phyloP scores from a whole-genome alignment of 73 alveolate genomes.

The Urostyla sp. region DNA sequence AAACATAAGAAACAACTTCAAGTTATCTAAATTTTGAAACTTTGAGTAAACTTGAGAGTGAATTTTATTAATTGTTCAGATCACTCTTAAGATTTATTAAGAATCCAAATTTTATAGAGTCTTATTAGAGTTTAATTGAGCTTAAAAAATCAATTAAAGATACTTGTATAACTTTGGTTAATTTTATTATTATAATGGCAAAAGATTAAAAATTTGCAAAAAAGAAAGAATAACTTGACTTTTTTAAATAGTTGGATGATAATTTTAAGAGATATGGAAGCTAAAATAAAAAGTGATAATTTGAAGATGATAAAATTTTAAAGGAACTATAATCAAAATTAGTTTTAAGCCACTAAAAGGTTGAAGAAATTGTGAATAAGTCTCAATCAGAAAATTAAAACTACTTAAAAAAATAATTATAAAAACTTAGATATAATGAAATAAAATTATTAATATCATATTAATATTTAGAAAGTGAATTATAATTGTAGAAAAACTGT shows the following conservation, averaged over 20 bases:
- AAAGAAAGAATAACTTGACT: neutral
- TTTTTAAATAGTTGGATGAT: neutral
- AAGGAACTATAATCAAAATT: neutral
- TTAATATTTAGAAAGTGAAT: neutral
- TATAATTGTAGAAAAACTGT: conserved; percentile 1
- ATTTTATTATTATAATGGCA: conserved; percentile 19
- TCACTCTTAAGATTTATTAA: conserved; percentile 1
- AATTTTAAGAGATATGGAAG: neutral
- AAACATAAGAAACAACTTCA: neutral
- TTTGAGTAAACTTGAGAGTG: conserved; percentile 17
- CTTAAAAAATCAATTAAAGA: neutral
- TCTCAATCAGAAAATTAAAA: neutral
- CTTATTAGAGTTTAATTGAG: neutral
- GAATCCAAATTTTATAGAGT: conserved; percentile 22
- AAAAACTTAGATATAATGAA: conserved; percentile 1
- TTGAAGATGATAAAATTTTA: conserved; percentile 8
- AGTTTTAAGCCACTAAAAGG: neutral
- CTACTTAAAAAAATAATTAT: neutral
- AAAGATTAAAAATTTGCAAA: neutral
- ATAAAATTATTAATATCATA: neutral
- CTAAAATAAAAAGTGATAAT: neutral
- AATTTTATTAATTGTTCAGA: conserved; percentile 5
- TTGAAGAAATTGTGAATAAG: neutral
- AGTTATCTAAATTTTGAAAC: conserved; percentile 23
- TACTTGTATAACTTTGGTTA: conserved; percentile 2